These are phyloP conservation scores for Artemisia argyi DNA, from an alignment of 129 eudicot species.

Conservation along the genomic window DNA sequence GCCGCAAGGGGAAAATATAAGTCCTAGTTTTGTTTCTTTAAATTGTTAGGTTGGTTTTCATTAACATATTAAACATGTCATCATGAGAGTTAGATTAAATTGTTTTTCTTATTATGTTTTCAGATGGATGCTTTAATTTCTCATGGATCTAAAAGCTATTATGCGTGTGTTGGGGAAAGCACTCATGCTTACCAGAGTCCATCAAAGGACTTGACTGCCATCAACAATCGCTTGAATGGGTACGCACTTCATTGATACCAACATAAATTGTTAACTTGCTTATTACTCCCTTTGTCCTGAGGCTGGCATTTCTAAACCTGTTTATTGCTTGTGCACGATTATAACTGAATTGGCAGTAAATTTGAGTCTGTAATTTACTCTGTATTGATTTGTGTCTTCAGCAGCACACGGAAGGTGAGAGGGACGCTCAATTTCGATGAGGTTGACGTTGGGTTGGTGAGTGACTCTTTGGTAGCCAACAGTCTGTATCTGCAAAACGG, in stretches of 20 bases:
- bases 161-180: slow-evolving; percentile 98
- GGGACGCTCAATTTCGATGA: slow-evolving; percentile 78
- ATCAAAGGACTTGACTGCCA: slow-evolving; percentile 87
- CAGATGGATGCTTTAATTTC: slow-evolving; percentile 96
- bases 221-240: slow-evolving; percentile 89
- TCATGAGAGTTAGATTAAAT: neutral
- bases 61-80: neutral
- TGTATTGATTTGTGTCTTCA: slow-evolving; percentile 5
- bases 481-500: slow-evolving; percentile 80
- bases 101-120: neutral
- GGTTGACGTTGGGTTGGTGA: slow-evolving; percentile 85
- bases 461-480: slow-evolving; percentile 90
- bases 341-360: neutral
- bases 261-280: neutral
- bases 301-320: too few relatives aligned
- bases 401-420: slow-evolving; percentile 69
- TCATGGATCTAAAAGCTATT: slow-evolving; percentile 87
- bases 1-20: too few relatives aligned
- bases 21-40: neutral
- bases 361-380: neutral
- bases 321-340: too few relatives aligned
- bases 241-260: slow-evolving; percentile 13
- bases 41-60: neutral
- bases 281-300: too few relatives aligned
- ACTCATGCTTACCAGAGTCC: slow-evolving; percentile 99